Evolutionary conservation across 345 rosid genomes (phyloP).

Genomic region (Corchorus olitorius): DNA sequence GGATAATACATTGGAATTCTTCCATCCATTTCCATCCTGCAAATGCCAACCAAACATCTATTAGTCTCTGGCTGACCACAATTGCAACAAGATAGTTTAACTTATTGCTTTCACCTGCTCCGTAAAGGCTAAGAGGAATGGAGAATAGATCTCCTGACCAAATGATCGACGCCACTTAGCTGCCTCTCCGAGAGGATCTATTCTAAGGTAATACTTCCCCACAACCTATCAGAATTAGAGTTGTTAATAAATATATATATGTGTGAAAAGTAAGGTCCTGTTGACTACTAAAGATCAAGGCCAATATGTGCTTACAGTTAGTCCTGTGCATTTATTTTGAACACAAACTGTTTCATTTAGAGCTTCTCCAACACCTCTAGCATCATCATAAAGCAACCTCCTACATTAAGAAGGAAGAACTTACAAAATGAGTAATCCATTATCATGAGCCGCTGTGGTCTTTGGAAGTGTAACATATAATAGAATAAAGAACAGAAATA

Average conservation of each 20-base stretch:
- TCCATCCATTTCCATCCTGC: constrained; percentile 23
- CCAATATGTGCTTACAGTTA: constrained; percentile 47
- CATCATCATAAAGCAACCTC: constrained; percentile 71
- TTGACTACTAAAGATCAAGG: not conserved
- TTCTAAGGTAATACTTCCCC: constrained; percentile 26
- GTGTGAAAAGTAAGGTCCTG: not conserved
- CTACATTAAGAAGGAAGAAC: constrained; percentile 29
- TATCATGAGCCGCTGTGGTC: not conserved
- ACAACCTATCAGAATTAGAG: constrained; percentile 10
- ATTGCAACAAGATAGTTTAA: not conserved
- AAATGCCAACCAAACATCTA: constrained; percentile 4
- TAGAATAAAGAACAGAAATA: not conserved
- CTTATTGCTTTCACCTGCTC: constrained; percentile 19
- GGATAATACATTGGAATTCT: constrained; percentile 9
- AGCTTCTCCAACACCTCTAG: constrained; percentile 67
- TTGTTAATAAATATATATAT: not conserved
- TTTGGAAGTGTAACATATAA: not conserved
- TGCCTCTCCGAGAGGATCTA: constrained; percentile 24
- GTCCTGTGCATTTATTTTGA: constrained; percentile 51
- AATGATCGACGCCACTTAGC: constrained; percentile 30
- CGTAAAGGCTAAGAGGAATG: constrained; percentile 28
- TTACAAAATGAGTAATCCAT: not conserved
- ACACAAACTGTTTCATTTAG: constrained; percentile 67
- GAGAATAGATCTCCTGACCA: constrained; percentile 28
- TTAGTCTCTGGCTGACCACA: not conserved